Evolutionary conservation across 805 yeast genomes (phyloP).

Genomic region (Citeromyces matritensis): DNA sequence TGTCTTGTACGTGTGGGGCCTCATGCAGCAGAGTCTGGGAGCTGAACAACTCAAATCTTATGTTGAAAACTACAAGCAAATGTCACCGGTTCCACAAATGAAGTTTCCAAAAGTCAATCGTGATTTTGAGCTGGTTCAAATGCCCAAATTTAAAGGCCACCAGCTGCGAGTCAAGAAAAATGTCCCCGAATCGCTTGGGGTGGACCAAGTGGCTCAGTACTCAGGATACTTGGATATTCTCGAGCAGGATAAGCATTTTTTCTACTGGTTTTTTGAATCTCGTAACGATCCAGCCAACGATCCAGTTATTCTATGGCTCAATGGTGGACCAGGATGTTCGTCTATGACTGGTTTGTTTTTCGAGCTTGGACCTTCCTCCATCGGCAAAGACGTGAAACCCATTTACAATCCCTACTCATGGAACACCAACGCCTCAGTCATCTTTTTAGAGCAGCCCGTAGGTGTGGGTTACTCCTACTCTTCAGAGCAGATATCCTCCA

Average conservation of each 20-base stretch:
- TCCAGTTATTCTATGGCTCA: constrained; percentile 79
- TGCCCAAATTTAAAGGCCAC: constrained; percentile 22
- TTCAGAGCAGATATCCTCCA: constrained; percentile 45
- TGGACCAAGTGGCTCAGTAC: constrained; percentile 72
- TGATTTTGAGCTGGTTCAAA: neutral
- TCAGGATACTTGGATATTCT: constrained; percentile 77
- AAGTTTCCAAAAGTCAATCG: too few species aligned
- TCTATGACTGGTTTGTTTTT: constrained; percentile 77
- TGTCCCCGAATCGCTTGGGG: constrained; percentile 53
- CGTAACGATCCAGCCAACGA: constrained; percentile 79
- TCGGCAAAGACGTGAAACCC: constrained; percentile 46
- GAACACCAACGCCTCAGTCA: constrained; percentile 76
- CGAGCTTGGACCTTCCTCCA: constrained; percentile 73
- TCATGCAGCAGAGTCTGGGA: too few species aligned
- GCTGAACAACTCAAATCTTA: too few species aligned
- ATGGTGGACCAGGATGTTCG: constrained; percentile 94
- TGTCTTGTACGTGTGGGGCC: too few species aligned
- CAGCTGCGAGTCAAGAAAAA: constrained; percentile 44
- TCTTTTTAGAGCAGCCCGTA: constrained; percentile 81
- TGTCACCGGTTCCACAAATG: too few species aligned
- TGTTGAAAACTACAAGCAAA: too few species aligned
- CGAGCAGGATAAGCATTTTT: constrained; percentile 79
- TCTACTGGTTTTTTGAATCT: constrained; percentile 72
- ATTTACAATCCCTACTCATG: constrained; percentile 64
- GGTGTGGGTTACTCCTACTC: constrained; percentile 72